Base-by-base conservation (phyloP, 768 basidiomycete genomes). In the Leucosporidium creatinivorum region DNA sequence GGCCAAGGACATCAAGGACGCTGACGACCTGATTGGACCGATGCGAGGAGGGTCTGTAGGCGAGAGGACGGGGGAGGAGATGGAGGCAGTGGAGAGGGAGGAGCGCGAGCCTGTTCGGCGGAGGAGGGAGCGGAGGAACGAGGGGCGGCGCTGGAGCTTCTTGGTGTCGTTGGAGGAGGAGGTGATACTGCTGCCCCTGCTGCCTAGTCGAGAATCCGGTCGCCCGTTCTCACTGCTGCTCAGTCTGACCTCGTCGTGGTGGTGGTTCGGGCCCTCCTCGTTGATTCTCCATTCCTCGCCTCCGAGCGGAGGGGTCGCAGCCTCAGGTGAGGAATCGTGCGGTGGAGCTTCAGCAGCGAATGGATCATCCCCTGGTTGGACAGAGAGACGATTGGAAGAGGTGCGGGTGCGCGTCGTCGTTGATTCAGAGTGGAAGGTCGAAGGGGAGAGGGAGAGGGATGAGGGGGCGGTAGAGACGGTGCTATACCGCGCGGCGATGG, bases 41-140 rank as follows among this genome's bases (percentile, higher is more conserved):
- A 56, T 12, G 13, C 57, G 50, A 5, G 68, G 68, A 13, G 60
- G 61, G 25, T 25, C 8, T 18, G 39, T 44, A 44, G 39, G 39
- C 3, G 39, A n/a, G 31, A 63, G 30, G 10, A 70, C 58, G 7
- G 66, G 69, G 18, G 52, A n/a, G 23, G 69, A 70, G 60, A 70
- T 67, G 28, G 33, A 21, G 2, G 51, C 0, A 26, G 25, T 28
- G 12, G 44, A 52, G n/a, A 67, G 36, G 23, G 66, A 52, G 8
- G 66, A 58, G 44, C 61, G 61, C 2, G 50, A 10, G 7, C 50
- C 56, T 1, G 66, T 12, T 19, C 18, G 39, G 19, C 28, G 58
- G 33, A 10, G 61, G 49, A 39, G 30, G 44, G 25, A 62, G 21
- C 26, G 47, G 30, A 62, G 17, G 65, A 63, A 58, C 13, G 69